Evolutionary conservation across 2,329 filamentous ascomycete genomes (phyloP), one percentile per base, ranked within the genome.

Genomic region (Penicillium sumatraense): DNA sequence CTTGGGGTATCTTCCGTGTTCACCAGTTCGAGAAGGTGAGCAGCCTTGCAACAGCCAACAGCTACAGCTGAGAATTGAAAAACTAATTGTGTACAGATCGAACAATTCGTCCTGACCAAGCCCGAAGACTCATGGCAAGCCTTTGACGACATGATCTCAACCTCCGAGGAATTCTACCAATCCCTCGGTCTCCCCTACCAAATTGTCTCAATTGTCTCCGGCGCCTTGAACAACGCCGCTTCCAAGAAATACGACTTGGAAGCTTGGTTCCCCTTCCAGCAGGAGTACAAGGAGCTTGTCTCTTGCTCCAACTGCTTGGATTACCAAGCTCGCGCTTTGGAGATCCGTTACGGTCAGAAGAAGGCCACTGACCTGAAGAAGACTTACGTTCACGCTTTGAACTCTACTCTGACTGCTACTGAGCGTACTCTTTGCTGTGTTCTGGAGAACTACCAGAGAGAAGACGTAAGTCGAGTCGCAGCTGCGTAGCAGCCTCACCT

Each of bases 261-360:
- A 75, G 93, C 95, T 2, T 96, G 92, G 91, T 96, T 96, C 75
- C 92, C 91, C 14, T 96, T 90, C 82, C 93, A 98, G 75, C 89
- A 89, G 67, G 95, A 98, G 77, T 99, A 98, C 84, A 98, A 98
- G 80, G 95, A 98, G 79, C 85, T 99, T 24, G 95, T 98, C 48
- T 96, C 91, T 18, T 96, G 93, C 83, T 96, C 91, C 58, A 99
- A 99, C 80, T 99, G 95, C 81, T 96, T 91, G 41, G 93, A 98
- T 74, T 98, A 98, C 81, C 95, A 99, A 81, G 92, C 91, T 21
- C 86, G 95, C 53, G 93, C 92, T 65, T 83, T 99, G 11, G 93
- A 98, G 75, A 96, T 99, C 66, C 86, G 95, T 56, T 96, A 88
- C 68, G 93, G 95, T 45, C 83, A 86, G 58, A 98, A 97, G 83